Conservation (phyloP, 352 stramenopile species). For the Sclerospora graminicola region DNA sequence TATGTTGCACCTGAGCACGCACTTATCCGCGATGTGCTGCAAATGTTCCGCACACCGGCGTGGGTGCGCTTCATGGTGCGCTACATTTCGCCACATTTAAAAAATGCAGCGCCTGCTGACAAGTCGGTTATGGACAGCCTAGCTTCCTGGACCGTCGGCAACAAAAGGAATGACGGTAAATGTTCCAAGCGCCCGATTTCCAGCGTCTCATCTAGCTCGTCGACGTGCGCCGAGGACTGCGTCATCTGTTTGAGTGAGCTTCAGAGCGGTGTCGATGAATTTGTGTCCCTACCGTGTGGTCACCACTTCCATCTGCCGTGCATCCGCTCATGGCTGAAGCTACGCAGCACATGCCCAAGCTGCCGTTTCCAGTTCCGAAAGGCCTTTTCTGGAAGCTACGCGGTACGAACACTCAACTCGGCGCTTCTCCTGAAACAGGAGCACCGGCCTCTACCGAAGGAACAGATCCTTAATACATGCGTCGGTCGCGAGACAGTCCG, state of each 20-base stretch:
- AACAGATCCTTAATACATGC: conserved; percentile 43
- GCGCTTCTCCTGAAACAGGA: conserved; percentile 58
- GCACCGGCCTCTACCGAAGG: conserved; percentile 39
- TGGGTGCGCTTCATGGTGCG: conserved; percentile 83
- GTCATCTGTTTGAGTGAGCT: conserved; percentile 90
- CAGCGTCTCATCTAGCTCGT: conserved; percentile 11
- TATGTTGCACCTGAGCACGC: conserved; percentile 59
- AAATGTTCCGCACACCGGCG: conserved; percentile 71
- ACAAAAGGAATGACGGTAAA: background rate
- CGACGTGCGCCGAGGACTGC: conserved; percentile 28
- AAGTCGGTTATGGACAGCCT: conserved; percentile 57
- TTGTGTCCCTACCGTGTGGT: conserved; percentile 82
- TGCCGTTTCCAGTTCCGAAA: conserved; percentile 90
- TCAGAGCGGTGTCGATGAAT: conserved; percentile 29
- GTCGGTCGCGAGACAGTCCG: conserved; percentile 53
- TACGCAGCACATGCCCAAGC: conserved; percentile 88
- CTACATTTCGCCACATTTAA: conserved; percentile 78
- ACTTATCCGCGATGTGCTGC: conserved; percentile 58
- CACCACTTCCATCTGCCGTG: conserved; percentile 92
- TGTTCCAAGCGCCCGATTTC: conserved; percentile 23
- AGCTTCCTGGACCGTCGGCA: conserved; percentile 12
- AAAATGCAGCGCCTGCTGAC: conserved; percentile 67
- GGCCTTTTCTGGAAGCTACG: conserved; percentile 69
- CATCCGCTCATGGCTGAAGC: conserved; percentile 89
- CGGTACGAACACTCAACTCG: conserved; percentile 72